Percentiles rank a stretch among this genome's conserved stretches.
phyloP scores from a whole-genome alignment of 1,284 basidiomycete genomes.

The Marasmius tenuissimus region DNA sequence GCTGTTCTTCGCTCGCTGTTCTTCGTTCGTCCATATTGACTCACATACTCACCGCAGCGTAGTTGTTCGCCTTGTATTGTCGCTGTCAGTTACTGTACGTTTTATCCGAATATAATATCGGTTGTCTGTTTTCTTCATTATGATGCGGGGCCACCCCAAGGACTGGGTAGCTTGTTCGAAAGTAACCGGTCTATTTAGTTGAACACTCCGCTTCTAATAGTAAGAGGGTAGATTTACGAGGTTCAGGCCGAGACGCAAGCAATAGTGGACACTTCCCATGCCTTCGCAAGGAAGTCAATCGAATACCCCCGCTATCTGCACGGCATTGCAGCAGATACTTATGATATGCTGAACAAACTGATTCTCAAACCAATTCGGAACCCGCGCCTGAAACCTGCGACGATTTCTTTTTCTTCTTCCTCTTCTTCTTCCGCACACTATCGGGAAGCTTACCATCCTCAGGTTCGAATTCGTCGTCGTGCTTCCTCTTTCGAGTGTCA shows the following conservation, averaged over 20 bases:
- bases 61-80: neutral
- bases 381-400: neutral
- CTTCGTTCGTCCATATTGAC: neutral
- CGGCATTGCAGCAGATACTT: no score
- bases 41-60: neutral
- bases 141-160: no score
- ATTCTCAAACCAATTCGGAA: no score
- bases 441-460: neutral
- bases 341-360: no score
- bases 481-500: neutral
- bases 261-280: no score
- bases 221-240: no score
- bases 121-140: neutral
- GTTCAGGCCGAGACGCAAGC: no score
- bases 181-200: no score
- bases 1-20: neutral
- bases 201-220: no score
- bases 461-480: slow-evolving; percentile 13
- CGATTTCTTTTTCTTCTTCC: slow-evolving; percentile 8
- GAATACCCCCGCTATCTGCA: no score
- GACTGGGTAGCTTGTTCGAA: no score
- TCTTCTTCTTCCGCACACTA: slow-evolving; percentile 9
- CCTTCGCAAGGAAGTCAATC: no score
- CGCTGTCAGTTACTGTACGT: neutral
- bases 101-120: neutral